These are phyloP conservation scores for Stylosanthes scabra DNA, from an alignment of 331 rosid species.

Conservation along the genomic window DNA sequence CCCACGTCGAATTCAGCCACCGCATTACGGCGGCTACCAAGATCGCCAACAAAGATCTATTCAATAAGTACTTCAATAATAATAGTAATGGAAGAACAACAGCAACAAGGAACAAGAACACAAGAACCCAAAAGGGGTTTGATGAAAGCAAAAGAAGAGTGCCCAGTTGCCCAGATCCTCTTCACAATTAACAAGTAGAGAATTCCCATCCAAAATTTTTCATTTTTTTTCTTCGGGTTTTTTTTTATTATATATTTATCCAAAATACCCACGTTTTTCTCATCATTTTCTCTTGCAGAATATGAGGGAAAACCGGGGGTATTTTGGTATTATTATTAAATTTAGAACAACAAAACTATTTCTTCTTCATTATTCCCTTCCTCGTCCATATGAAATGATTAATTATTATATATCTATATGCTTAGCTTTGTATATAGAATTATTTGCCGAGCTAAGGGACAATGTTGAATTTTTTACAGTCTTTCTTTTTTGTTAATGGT, in stretches of 20 bases:
- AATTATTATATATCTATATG: constrained; percentile 21
- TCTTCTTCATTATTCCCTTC: constrained; percentile 26
- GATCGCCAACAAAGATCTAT: constrained; percentile 52
- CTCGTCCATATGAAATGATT: constrained; percentile 39
- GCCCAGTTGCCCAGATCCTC: constrained; percentile 99
- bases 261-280: constrained; percentile 93
- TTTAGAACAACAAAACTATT: not conserved
- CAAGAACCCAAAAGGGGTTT: constrained; percentile 44
- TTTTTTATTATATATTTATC: constrained; percentile 39
- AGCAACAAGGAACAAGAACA: too few species aligned
- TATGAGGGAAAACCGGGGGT: constrained; percentile 84
- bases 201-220: constrained; percentile 18
- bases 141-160: constrained; percentile 75
- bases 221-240: constrained; percentile 11
- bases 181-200: constrained; percentile 78
- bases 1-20: constrained; percentile 40
- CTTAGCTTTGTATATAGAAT: constrained; percentile 48
- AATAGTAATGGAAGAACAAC: constrained; percentile 21
- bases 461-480: constrained; percentile 32
- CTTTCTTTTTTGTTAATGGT: constrained; percentile 30
- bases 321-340: constrained; percentile 68
- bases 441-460: constrained; percentile 32
- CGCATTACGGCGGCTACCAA: constrained; percentile 19
- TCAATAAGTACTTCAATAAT: constrained; percentile 55
- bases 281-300: constrained; percentile 40